Base-by-base conservation (phyloP, 768 basidiomycete species). In the Mycena venus region DNA sequence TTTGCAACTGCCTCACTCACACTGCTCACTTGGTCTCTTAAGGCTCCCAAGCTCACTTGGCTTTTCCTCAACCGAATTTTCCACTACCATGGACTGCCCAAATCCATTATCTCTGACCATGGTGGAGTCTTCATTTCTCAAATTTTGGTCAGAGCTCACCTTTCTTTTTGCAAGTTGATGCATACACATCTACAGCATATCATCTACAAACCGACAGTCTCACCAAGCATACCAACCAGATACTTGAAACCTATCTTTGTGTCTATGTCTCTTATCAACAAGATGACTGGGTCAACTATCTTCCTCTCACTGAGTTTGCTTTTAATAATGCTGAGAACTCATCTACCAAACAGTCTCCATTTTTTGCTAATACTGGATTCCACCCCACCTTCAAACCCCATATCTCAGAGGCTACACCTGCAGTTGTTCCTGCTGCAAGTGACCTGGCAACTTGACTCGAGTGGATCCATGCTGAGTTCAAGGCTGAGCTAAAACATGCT, bases 151-250 rank as follows among this genome's bases (percentile, higher is more conserved):
- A 47, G 68, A 73, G 27, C 69, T 80, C 15, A 61, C 60, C 59
- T 42, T 56, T 80, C 17, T n/a, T 83, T 75, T 58, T 78, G 68
- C 68, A 77, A 76, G 17, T 72, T 47, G 44, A 67, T 38, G 32
- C 19, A 9, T 21, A 42, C 44, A 78, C 78, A 4, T 85, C 83
- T 4, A 87, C 86, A 0, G 84, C 85, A 0, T 89, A 85, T 70
- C 89, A 89, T 58, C 88, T 86, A 0, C 82, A 88, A 75, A 84
- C 85, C 4, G 84, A 88, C 64, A 81, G 83, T 63, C 82, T 81
- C 36, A 85, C 84, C 0, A 85, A 87, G 76, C 73, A 82, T n/a
- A 79, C 78, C 29, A 88, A 86, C 65, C 82, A 86, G 73, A 82
- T 79, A 2, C 77, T 87, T 11, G 84, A 86, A 61, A 75, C 80